Percentiles rank a stretch among this genome's conserved stretches.
phyloP scores from a whole-genome alignment of 495 filamentous ascomycete species.

The Talaromyces ruber region DNA sequence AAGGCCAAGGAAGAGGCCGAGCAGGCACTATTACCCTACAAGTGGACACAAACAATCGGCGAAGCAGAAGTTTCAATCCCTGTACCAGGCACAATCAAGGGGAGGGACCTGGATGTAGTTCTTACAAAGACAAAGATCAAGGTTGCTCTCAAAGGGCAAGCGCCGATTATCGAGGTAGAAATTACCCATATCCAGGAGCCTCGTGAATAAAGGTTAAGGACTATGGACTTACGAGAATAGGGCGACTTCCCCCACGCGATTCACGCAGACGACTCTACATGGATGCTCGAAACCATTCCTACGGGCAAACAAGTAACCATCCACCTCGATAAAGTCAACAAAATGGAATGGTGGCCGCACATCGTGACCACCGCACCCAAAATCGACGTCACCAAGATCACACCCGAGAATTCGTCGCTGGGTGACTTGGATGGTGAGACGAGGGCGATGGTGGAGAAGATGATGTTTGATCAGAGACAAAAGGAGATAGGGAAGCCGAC shows the following conservation, averaged over 20 bases:
- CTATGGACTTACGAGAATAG: slow-evolving; percentile 30
- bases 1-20: slow-evolving; percentile 74
- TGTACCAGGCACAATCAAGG: slow-evolving; percentile 73
- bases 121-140: slow-evolving; percentile 72
- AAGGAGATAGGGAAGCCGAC: slow-evolving; percentile 86
- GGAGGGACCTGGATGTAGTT: slow-evolving; percentile 73
- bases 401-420: slow-evolving; percentile 83
- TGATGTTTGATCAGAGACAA: slow-evolving; percentile 98
- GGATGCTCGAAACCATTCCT: slow-evolving; percentile 72
- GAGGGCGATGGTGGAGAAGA: slow-evolving; percentile 98
- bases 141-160: slow-evolving; percentile 82
- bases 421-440: slow-evolving; percentile 94
- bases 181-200: not conserved
- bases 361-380: slow-evolving; percentile 69
- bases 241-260: slow-evolving; percentile 78
- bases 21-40: slow-evolving; percentile 89
- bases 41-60: slow-evolving; percentile 93
- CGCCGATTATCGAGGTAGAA: slow-evolving; percentile 73
- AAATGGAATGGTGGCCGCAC: slow-evolving; percentile 97
- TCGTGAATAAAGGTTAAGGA: not conserved
- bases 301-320: slow-evolving; percentile 69
- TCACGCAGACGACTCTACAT: slow-evolving; percentile 77
- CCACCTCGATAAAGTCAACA: slow-evolving; percentile 94
- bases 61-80: slow-evolving; percentile 76
- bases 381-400: slow-evolving; percentile 92